Evolutionary conservation across 495 filamentous ascomycete species (phyloP).

Genomic region (Pyrenula aspistea): DNA sequence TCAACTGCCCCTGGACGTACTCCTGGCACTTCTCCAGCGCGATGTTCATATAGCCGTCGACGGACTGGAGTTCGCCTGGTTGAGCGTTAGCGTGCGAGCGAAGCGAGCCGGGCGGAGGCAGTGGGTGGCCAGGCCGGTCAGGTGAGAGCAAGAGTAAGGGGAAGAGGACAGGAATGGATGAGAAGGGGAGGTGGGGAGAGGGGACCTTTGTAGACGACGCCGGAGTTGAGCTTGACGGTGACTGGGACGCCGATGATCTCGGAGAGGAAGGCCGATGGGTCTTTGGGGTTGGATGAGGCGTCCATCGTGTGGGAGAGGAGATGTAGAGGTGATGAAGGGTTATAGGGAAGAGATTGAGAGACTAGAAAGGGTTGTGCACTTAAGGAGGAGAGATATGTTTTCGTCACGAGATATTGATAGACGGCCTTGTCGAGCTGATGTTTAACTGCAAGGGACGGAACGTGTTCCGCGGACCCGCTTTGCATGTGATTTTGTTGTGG

Average conservation of each 20-base stretch:
- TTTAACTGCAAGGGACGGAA: too few relatives aligned
- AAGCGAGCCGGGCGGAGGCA: too few relatives aligned
- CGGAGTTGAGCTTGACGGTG: slow-evolving; percentile 90
- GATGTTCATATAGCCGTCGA: slow-evolving; percentile 99
- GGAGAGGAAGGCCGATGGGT: slow-evolving; percentile 80
- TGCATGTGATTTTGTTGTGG: too few relatives aligned
- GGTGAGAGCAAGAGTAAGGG: background rate
- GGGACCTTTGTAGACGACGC: slow-evolving; percentile 87
- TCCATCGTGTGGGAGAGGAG: too few relatives aligned
- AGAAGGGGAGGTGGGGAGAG: slow-evolving; percentile 8
- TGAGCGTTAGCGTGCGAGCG: slow-evolving; percentile 1
- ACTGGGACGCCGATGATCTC: slow-evolving; percentile 89
- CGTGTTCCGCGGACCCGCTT: too few relatives aligned
- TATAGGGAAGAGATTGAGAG: too few relatives aligned
- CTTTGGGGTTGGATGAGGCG: slow-evolving; percentile 53
- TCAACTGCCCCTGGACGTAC: slow-evolving; percentile 69
- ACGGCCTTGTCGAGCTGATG: too few relatives aligned
- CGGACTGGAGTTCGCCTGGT: slow-evolving; percentile 82
- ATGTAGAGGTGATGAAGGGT: too few relatives aligned
- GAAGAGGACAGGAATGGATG: background rate
- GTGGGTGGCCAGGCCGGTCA: slow-evolving; percentile 5
- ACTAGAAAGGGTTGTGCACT: too few relatives aligned
- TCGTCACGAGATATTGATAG: too few relatives aligned
- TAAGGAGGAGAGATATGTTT: background rate
- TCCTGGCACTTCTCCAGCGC: slow-evolving; percentile 91